Percentiles rank a stretch among this genome's conserved stretches.
Conservation (phyloP, 2,329 filamentous ascomycete genomes). For the Phyllosticta citribraziliensis region DNA sequence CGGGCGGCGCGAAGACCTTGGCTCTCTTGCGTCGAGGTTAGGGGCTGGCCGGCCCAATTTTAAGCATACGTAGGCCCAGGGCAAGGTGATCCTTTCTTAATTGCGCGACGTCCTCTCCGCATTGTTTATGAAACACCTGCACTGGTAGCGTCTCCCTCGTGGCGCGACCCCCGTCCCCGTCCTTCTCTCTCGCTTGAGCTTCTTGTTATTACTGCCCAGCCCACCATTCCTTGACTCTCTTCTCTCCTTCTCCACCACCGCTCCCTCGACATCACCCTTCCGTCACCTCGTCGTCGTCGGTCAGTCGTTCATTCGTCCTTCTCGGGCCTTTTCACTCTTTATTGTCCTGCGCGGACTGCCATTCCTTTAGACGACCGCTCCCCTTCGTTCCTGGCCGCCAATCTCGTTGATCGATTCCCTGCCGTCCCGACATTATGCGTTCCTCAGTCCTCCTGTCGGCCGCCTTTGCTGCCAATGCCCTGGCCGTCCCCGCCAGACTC, state of each 20-base stretch:
- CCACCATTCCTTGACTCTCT: not conserved
- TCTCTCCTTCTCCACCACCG: not conserved
- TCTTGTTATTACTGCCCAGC: not conserved
- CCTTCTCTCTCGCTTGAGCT: not conserved
- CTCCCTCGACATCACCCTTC: conserved; percentile 5
- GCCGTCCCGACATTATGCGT: conserved; percentile 6
- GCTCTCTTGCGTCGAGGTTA: too few relatives aligned
- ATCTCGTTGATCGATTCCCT: not conserved
- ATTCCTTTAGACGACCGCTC: not conserved
- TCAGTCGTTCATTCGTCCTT: conserved; percentile 5
- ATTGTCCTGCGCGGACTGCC: conserved; percentile 1
- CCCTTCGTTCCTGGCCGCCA: conserved; percentile 4
- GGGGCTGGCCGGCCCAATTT: conserved; percentile 3
- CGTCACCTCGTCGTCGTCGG: not conserved
- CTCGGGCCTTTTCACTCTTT: conserved; percentile 5
- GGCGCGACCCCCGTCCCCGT: not conserved
- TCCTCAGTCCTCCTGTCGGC: conserved; percentile 8
- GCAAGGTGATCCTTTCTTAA: conserved; percentile 7
- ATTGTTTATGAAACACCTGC: conserved; percentile 10
- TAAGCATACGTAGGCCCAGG: conserved; percentile 4
- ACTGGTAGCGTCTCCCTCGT: conserved; percentile 2
- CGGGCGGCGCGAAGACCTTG: too few relatives aligned
- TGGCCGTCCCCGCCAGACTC: conserved; percentile 10
- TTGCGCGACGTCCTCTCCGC: conserved; percentile 10
- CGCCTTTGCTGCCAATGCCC: conserved; percentile 7